Base-by-base conservation (phyloP, 192 early-diverging fungal genomes). In the Paraglomus brasilianum region DNA sequence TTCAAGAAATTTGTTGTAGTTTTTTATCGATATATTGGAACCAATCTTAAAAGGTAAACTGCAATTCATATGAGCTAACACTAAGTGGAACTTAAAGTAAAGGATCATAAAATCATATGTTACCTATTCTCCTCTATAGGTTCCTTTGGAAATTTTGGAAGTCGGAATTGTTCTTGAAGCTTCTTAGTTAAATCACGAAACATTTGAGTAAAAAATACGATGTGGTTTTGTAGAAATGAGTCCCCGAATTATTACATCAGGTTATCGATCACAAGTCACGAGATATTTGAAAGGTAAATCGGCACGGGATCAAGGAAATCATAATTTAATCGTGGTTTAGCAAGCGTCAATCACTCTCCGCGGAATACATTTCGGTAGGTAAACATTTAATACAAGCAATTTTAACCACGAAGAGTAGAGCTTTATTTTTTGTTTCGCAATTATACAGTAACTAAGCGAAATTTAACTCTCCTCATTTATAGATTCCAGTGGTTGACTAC, bases 21-120 rank as follows among this genome's bases (percentile, higher is more conserved):
- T 39, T 68, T 68, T 53, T 10, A 55, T 40, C 10, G 51, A 44
- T 40, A 68, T 30, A 49, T 47, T 48, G 44, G 44, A 64, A 64
- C 62, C 44, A 64, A 64, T 64, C 45, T 64, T n/a, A 47, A 64
- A 48, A 64, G 62, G 45, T 63, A 63, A 63, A 63, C 61, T 63
- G 62, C 46, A 60, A 60, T 60, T 60, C 39, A 60, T 60, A 60
- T 60, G 58, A 60, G 39, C 39, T 60, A 64, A 47, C 45, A 44
- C 61, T 63, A 21, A 46, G 61, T 47, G 43, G 61, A 46, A 46
- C 21, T 59, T 59, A 59, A 59, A 59, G 57, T 59, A 59, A 66
- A 66, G 63, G 46, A n/a, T 51, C 63, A 65, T 55, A 55, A 55
- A 55, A 55, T 1, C 52, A 55, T 55, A 55, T 55, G 2, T 55